Base-by-base conservation (phyloP, 2,329 filamentous ascomycete genomes). In the Niveomyces coronatus region DNA sequence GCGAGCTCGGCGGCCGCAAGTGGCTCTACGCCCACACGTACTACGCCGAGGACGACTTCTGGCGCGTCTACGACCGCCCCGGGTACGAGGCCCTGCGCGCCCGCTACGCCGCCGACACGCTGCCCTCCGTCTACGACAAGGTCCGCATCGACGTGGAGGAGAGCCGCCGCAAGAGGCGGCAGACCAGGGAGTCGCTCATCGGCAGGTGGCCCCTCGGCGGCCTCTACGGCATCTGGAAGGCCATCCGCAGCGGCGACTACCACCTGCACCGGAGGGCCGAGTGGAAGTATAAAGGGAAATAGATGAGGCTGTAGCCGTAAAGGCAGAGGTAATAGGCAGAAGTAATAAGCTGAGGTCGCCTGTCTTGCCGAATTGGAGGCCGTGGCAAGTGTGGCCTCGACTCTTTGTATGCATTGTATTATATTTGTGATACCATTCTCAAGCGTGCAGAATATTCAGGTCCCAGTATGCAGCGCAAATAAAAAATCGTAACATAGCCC, bases 11-110 rank as follows among this genome's bases (percentile, higher is more conserved):
- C 32, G 86, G 85, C 3, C 75, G 82, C 64, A 93, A 93, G 63
- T 91, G 85, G 82, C 65, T 93, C 10, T 93, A 94, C 57, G 85
- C 85, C 3, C 82, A 89, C 51, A 82, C 84, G 0, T 93, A 87
- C 62, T 91, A 91, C 56, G 70, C 72, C n/a, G 72, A 82, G 52
- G 62, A 70, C 0, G 75, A 83, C 52, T 86, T 84, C 58, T 84
- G 79, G 78, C 50, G 61, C 23, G 64, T 77, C 36, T 84, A 84
- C 54, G 67, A 65, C 39, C 58, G 63, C 30, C 49, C 53, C 15
- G 75, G 69, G 68, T 85, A 86, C 54, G 70, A 82, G 22, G 62
- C 52, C 2, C 61, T 86, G 47, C 63, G 82, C 13, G 44, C 52
- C 17, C 82, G 79, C 53, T 85, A 82, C 57, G 55, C 66, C 33